phyloP scores from a whole-genome alignment of 331 rosid genomes.

The Spiraea crenata region DNA sequence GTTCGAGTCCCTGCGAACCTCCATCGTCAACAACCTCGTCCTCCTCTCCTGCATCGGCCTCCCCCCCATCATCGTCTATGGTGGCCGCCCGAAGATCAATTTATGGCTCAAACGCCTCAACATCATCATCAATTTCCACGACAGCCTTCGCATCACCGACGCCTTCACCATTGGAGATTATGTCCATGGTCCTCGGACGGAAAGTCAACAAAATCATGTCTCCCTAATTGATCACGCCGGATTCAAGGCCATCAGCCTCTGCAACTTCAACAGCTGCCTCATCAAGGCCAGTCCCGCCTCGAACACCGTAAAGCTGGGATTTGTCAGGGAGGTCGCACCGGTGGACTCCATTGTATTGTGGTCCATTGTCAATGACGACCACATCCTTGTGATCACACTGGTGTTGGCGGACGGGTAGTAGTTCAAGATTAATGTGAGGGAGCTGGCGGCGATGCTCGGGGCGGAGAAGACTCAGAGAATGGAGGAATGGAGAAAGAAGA shows the following conservation, averaged over 20 bases:
- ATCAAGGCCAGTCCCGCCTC: conserved; percentile 71
- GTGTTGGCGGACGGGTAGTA: conserved; percentile 85
- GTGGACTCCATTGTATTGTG: conserved; percentile 62
- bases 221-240: conserved; percentile 75
- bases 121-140: conserved; percentile 71
- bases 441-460: conserved; percentile 78
- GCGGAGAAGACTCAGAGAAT: no score
- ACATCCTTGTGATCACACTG: conserved; percentile 78
- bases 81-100: conserved; percentile 94
- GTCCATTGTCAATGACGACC: conserved; percentile 51
- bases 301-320: conserved; percentile 59
- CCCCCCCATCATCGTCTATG: conserved; percentile 76
- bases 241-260: conserved; percentile 79
- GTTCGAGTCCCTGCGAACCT: conserved; percentile 67
- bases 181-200: conserved; percentile 86
- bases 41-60: conserved; percentile 90
- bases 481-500: no score
- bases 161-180: conserved; percentile 83
- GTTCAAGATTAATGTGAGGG: conserved; percentile 84
- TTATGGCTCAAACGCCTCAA: conserved; percentile 75
- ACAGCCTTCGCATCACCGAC: conserved; percentile 86
- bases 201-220: conserved; percentile 77
- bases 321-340: conserved; percentile 69
- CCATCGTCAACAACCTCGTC: conserved; percentile 85
- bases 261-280: conserved; percentile 75